phyloP scores from a whole-genome alignment of 805 yeast genomes.

The Ogataea ganodermae region DNA sequence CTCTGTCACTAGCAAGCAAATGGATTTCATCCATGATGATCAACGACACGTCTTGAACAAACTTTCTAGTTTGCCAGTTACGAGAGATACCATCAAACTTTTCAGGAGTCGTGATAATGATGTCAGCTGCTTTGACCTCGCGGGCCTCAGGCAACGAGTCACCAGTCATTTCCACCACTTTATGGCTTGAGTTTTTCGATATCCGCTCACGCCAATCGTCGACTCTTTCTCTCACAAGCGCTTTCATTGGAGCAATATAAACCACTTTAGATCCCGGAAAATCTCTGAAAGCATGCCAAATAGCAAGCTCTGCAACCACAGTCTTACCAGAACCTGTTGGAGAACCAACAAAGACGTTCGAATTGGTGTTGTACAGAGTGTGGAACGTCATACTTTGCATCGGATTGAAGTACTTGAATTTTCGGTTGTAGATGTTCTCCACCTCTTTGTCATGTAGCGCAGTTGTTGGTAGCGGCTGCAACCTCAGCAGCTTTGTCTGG shows the following conservation, averaged over 20 bases:
- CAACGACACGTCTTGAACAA: constrained; percentile 72
- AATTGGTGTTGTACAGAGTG: constrained; percentile 74
- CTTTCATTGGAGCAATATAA: constrained; percentile 89
- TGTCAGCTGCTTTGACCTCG: constrained; percentile 68
- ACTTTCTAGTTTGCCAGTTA: constrained; percentile 78
- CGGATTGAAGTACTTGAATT: constrained; percentile 89
- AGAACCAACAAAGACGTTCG: constrained; percentile 89
- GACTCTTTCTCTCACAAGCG: constrained; percentile 79
- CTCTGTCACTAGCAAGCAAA: constrained; percentile 80
- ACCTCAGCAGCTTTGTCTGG: constrained; percentile 72
- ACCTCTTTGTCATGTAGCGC: constrained; percentile 72
- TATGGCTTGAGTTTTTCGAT: constrained; percentile 45
- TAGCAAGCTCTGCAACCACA: constrained; percentile 93
- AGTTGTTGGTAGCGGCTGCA: constrained; percentile 83
- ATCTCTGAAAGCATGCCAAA: constrained; percentile 91
- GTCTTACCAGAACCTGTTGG: constrained; percentile 99
- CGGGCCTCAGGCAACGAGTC: constrained; percentile 74
- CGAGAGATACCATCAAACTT: constrained; percentile 87
- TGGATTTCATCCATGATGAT: constrained; percentile 88
- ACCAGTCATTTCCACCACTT: constrained; percentile 78
- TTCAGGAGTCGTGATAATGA: constrained; percentile 82
- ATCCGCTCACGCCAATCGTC: constrained; percentile 73
- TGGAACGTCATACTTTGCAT: constrained; percentile 98
- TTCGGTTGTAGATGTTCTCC: constrained; percentile 65
- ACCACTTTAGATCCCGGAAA: constrained; percentile 80